Evolutionary conservation across 1,284 basidiomycete species (phyloP).

Genomic region (Xanthoconium separans): DNA sequence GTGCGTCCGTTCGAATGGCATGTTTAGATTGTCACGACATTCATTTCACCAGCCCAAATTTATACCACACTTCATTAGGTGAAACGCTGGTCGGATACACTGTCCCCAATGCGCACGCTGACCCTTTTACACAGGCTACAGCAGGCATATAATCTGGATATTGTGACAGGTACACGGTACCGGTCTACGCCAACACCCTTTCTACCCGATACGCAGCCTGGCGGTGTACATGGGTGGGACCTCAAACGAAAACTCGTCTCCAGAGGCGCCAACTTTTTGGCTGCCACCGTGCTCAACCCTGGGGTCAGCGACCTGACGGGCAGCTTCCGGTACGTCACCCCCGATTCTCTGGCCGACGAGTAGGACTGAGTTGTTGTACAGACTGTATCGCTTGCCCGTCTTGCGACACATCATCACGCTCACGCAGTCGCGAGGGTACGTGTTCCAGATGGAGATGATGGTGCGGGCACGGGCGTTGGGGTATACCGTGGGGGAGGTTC

Average conservation of each 20-base stretch:
- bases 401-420: slow-evolving; percentile 80
- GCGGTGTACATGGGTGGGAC: slow-evolving; percentile 90
- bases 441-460: slow-evolving; percentile 98
- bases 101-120: slow-evolving; percentile 1
- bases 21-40: slow-evolving; percentile 7
- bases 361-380: slow-evolving; percentile 30
- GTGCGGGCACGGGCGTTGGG: slow-evolving; percentile 81
- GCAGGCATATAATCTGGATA: slow-evolving; percentile 78
- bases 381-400: slow-evolving; percentile 76
- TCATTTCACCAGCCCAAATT: slow-evolving; percentile 70
- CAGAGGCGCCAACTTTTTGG: slow-evolving; percentile 84
- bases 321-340: slow-evolving; percentile 67
- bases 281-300: slow-evolving; percentile 77
- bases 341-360: neutral
- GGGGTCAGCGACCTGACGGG: slow-evolving; percentile 88
- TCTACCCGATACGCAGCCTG: slow-evolving; percentile 54
- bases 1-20: slow-evolving; percentile 25
- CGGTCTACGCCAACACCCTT: slow-evolving; percentile 54
- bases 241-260: slow-evolving; percentile 84
- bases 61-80: slow-evolving; percentile 86
- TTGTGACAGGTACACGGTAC: slow-evolving; percentile 93
- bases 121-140: slow-evolving; percentile 55
- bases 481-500: slow-evolving; percentile 85
- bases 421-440: slow-evolving; percentile 86
- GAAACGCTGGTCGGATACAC: slow-evolving; percentile 10